These are phyloP conservation scores for Nakaseomyces glabratus DNA, from an alignment of 1,139 yeast species.

Conservation along the genomic window DNA sequence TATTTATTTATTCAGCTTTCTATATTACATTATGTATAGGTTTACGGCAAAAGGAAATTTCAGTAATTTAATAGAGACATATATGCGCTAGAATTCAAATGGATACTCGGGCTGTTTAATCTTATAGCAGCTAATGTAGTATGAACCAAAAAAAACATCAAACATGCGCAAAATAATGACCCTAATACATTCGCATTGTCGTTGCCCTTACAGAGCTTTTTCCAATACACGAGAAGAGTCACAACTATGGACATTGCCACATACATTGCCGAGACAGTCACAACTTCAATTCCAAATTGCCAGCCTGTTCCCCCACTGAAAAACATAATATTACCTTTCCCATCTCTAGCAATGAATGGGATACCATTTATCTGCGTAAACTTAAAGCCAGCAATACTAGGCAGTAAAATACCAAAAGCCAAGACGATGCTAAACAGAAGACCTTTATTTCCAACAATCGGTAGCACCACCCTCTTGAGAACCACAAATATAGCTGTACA, in stretches of 20 bases:
- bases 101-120: slow-evolving; percentile 37
- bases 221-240: slow-evolving; percentile 33
- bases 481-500: slow-evolving; percentile 41
- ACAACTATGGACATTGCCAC: slow-evolving; percentile 36
- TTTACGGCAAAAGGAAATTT: no score
- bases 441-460: slow-evolving; percentile 31
- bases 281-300: slow-evolving; percentile 62
- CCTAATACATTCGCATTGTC: slow-evolving; percentile 17
- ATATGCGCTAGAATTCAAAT: slow-evolving; percentile 12
- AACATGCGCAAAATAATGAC: slow-evolving; percentile 18
- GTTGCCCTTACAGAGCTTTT: slow-evolving; percentile 15
- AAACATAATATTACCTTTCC: slow-evolving; percentile 40
- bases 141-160: slow-evolving; percentile 31
- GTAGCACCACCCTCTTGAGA: slow-evolving; percentile 40
- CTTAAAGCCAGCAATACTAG: slow-evolving; percentile 52
- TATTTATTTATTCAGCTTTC: no score
- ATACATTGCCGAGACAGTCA: slow-evolving; percentile 44
- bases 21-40: no score
- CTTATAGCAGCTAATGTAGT: slow-evolving; percentile 32
- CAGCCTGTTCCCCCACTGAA: slow-evolving; percentile 56
- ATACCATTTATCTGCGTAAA: slow-evolving; percentile 51
- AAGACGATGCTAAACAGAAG: slow-evolving; percentile 34
- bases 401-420: slow-evolving; percentile 36
- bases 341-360: slow-evolving; percentile 52
- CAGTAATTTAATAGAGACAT: not conserved